These are phyloP conservation scores for Clonostachys rosea DNA, from an alignment of 2,329 filamentous ascomycete genomes.

Conservation along the genomic window DNA sequence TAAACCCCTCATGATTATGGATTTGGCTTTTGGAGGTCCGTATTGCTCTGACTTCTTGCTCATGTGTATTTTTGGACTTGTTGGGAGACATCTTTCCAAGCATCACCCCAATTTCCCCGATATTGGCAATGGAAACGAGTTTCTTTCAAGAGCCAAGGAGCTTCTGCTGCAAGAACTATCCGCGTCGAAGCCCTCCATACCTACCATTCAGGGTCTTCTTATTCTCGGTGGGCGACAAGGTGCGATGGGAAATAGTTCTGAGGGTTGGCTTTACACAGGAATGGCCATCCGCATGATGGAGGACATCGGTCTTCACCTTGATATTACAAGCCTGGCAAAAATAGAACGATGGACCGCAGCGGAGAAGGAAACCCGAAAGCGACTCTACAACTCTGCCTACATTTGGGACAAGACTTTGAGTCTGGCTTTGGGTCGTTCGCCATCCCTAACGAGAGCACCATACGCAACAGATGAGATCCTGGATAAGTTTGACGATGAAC, in stretches of 20 bases:
- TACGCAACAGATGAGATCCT: constrained; percentile 6
- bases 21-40: constrained; percentile 9
- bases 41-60: constrained; percentile 12
- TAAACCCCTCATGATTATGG: constrained; percentile 9
- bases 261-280: constrained; percentile 12
- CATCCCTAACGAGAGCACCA: constrained; percentile 3
- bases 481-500: constrained; percentile 9
- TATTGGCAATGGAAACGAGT: not conserved
- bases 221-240: constrained; percentile 11
- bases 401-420: constrained; percentile 14
- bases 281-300: constrained; percentile 13
- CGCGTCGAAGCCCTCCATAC: constrained; percentile 2
- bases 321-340: constrained; percentile 6
- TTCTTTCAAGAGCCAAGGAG: not conserved
- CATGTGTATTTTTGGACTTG: constrained; percentile 10
- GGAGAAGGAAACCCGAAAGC: constrained; percentile 9
- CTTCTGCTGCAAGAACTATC: constrained; percentile 5
- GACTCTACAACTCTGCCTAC: constrained; percentile 11
- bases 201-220: constrained; percentile 8
- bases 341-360: constrained; percentile 9
- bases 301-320: constrained; percentile 11
- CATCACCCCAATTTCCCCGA: not conserved
- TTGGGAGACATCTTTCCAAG: constrained; percentile 6
- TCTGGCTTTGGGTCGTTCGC: constrained; percentile 8
- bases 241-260: constrained; percentile 9